Conservation (phyloP, 2,329 filamentous ascomycete genomes). For the Botryotinia narcissicola region DNA sequence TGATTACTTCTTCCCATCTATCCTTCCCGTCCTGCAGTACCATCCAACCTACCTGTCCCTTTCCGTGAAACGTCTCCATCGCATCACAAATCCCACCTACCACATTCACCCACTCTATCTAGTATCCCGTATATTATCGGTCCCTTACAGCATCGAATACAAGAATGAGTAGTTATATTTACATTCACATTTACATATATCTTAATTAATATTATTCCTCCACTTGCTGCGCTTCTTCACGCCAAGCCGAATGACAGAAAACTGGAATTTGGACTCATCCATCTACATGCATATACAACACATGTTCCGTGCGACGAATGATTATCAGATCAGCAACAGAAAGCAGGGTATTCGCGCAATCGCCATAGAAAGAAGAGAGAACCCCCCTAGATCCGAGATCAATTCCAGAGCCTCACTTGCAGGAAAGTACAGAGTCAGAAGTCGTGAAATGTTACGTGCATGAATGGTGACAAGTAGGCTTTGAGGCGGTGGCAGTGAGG, state of each 20-base stretch:
- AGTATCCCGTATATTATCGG: background rate
- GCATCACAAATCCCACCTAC: background rate
- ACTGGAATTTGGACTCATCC: background rate
- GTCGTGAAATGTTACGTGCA: slow-evolving; percentile 8
- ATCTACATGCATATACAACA: background rate
- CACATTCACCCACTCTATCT: background rate
- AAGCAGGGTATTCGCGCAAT: background rate
- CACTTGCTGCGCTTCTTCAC: background rate
- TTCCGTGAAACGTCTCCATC: slow-evolving; percentile 11
- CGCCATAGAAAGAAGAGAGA: background rate
- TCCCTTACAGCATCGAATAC: slow-evolving; percentile 10
- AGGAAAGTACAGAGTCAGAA: background rate
- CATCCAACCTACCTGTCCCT: background rate
- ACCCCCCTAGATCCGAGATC: background rate
- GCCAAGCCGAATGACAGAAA: slow-evolving; percentile 4
- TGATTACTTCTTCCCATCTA: background rate
- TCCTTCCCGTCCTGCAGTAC: background rate
- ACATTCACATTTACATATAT: background rate
- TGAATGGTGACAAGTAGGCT: no score
- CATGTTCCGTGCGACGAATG: background rate
- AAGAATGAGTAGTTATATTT: background rate
- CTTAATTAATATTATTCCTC: background rate
- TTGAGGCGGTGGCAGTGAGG: slow-evolving; percentile 4
- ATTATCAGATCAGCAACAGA: background rate
- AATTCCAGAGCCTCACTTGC: background rate